Conservation (phyloP, 352 stramenopile species). For the Phytophthora multivora region DNA sequence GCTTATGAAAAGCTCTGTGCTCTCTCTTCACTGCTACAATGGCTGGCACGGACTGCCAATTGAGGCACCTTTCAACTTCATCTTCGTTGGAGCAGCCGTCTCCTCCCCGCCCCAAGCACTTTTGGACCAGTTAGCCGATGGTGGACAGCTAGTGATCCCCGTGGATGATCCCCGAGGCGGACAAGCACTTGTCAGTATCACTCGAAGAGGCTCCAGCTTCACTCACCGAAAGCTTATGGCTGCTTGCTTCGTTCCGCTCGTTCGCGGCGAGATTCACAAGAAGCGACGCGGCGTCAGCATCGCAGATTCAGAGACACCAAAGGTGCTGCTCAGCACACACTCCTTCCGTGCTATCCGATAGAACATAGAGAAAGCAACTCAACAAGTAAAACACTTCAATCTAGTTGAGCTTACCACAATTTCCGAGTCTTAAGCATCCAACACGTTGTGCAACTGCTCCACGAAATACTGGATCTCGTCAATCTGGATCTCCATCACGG, state of each 20-base stretch:
- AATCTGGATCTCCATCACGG: slow-evolving; percentile 95
- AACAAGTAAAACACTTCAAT: slow-evolving; percentile 10
- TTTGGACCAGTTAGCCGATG: slow-evolving; percentile 89
- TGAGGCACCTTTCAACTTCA: slow-evolving; percentile 95
- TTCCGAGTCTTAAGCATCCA: slow-evolving; percentile 71
- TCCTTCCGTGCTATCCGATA: slow-evolving; percentile 28
- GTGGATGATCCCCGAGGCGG: slow-evolving; percentile 79
- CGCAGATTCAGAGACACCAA: slow-evolving; percentile 8
- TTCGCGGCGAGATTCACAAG: slow-evolving; percentile 39
- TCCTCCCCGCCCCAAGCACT: slow-evolving; percentile 85
- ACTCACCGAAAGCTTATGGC: slow-evolving; percentile 49
- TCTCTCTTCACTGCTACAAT: slow-evolving; percentile 73
- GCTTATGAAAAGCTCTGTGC: slow-evolving; percentile 68
- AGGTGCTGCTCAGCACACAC: slow-evolving; percentile 7
- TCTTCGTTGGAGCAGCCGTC: slow-evolving; percentile 96
- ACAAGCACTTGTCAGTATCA: slow-evolving; percentile 83
- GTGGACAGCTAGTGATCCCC: slow-evolving; percentile 93
- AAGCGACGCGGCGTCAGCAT: slow-evolving; percentile 14
- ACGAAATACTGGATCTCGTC: slow-evolving; percentile 96
- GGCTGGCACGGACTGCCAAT: slow-evolving; percentile 92
- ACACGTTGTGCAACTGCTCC: slow-evolving; percentile 94
- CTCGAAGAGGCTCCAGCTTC: slow-evolving; percentile 52
- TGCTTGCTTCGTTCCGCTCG: slow-evolving; percentile 80
- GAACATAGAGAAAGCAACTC: background rate
- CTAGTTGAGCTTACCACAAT: slow-evolving; percentile 15